A percentile compares a stretch with the other conserved stretches of the same genome.
Evolutionary conservation across 2,329 filamentous ascomycete genomes (phyloP).

Genomic region (Diaporthe sp.): DNA sequence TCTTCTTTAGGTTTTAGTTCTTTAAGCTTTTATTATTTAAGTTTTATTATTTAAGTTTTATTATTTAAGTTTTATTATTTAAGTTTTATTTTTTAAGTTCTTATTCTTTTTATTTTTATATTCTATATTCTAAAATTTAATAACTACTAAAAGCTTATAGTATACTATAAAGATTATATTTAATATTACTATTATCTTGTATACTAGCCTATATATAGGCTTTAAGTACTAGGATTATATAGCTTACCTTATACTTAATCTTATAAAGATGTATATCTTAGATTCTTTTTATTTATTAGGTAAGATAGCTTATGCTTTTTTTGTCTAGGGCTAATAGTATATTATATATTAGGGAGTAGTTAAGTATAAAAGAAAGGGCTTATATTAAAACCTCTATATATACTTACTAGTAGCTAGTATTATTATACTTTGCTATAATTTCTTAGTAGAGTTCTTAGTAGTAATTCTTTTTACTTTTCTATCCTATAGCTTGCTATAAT

Average conservation of each 20-base stretch:
- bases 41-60: no score
- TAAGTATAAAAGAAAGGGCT: neutral
- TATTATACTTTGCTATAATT: neutral
- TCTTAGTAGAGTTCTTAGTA: neutral
- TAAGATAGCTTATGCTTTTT: no score
- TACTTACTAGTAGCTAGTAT: neutral
- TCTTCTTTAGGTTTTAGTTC: no score
- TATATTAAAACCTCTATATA: neutral
- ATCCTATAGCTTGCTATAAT: neutral
- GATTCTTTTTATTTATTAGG: neutral
- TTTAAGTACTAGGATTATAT: neutral
- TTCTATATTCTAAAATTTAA: neutral
- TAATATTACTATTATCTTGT: neutral
- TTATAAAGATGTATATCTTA: neutral
- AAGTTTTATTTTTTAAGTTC: no score
- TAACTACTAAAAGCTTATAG: no score
- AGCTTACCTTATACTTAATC: neutral
- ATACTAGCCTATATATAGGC: neutral
- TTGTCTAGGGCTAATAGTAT: no score
- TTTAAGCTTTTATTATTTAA: no score
- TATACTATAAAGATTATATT: no score
- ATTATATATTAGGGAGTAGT: neutral
- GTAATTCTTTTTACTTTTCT: neutral
- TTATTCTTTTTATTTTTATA: neutral
- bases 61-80: no score